Conservation (phyloP, 768 basidiomycete species). For the Coprinellus aureogranulatus region DNA sequence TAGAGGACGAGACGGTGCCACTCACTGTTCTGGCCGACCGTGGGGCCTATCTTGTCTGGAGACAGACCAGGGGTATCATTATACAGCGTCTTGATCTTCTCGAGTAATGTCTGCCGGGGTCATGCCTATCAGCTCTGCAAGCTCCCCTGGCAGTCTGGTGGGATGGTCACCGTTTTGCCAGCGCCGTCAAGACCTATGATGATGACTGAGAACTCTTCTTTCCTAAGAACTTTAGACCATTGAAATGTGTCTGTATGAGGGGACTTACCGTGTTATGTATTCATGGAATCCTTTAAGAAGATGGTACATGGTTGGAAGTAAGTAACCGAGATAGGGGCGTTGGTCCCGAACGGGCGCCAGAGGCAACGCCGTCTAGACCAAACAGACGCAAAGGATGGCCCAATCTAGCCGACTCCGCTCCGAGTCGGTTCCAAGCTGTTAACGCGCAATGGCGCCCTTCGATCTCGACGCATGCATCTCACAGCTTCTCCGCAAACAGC, state of each 20-base stretch:
- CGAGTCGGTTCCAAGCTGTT: too few species aligned
- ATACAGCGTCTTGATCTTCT: conserved; percentile 92
- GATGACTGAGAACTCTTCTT: conserved; percentile 90
- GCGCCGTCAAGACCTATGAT: conserved; percentile 93
- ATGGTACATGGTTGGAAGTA: conserved; percentile 73
- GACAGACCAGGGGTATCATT: conserved; percentile 84
- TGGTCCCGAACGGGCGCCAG: too few species aligned
- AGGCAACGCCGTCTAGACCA: not conserved
- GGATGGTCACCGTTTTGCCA: conserved; percentile 74
- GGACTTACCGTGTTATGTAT: conserved; percentile 72
- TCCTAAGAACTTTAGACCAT: conserved; percentile 38
- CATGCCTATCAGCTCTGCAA: conserved; percentile 2
- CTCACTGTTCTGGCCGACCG: conserved; percentile 96
- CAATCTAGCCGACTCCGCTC: not conserved
- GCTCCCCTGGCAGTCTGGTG: not conserved
- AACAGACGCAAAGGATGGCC: not conserved
- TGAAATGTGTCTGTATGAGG: not conserved
- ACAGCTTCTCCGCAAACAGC: conserved; percentile 85
- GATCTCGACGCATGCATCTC: conserved; percentile 96
- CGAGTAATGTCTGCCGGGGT: conserved; percentile 69
- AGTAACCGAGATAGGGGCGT: not conserved
- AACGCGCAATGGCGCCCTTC: conserved; percentile 60
- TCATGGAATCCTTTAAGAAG: conserved; percentile 89
- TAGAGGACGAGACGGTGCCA: too few species aligned
- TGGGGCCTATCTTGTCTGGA: conserved; percentile 92